Percentiles rank a stretch among this genome's conserved stretches.
Conservation (phyloP, 23 red algal genomes). For the Agarophyton chilense region DNA sequence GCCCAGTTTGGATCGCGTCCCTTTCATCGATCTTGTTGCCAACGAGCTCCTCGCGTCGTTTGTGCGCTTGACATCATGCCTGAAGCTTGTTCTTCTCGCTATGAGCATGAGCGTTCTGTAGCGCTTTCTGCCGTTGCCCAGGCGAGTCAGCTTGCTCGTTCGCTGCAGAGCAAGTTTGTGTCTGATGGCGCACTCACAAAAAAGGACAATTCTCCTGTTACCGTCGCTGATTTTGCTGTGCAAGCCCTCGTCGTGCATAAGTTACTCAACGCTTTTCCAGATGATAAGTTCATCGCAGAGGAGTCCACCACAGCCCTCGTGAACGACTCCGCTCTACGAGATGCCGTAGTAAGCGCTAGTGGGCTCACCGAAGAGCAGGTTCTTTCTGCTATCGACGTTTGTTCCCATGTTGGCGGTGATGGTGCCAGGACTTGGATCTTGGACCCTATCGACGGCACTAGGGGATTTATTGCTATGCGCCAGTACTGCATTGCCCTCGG, state of each 20-base stretch:
- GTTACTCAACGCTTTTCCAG: slow-evolving; percentile 71
- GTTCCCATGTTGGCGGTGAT: slow-evolving; percentile 43
- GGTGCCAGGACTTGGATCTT: slow-evolving; percentile 87
- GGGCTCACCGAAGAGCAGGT: slow-evolving; percentile 39
- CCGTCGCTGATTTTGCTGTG: slow-evolving; percentile 95
- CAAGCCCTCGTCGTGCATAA: slow-evolving; percentile 84
- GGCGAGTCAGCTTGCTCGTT: slow-evolving; percentile 36
- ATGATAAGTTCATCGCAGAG: slow-evolving; percentile 94
- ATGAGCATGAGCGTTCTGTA: slow-evolving; percentile 32
- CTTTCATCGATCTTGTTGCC: not conserved
- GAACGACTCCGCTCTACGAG: slow-evolving; percentile 37
- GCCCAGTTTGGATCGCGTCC: not conserved
- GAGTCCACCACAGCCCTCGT: slow-evolving; percentile 69
- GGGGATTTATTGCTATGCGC: slow-evolving; percentile 86
- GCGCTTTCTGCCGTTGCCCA: slow-evolving; percentile 43
- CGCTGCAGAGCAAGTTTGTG: slow-evolving; percentile 15
- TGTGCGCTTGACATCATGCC: not conserved
- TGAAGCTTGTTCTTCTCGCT: not conserved
- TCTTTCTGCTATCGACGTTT: slow-evolving; percentile 65
- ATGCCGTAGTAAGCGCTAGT: slow-evolving; percentile 52
- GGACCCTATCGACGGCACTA: slow-evolving; percentile 98
- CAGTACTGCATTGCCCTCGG: slow-evolving; percentile 97
- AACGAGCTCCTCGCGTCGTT: not conserved
- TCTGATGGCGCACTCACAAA: slow-evolving; percentile 55
- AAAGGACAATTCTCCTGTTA: slow-evolving; percentile 90